Conservation (phyloP, 2,329 filamentous ascomycete genomes). For the Aaosphaeria arxii region DNA sequence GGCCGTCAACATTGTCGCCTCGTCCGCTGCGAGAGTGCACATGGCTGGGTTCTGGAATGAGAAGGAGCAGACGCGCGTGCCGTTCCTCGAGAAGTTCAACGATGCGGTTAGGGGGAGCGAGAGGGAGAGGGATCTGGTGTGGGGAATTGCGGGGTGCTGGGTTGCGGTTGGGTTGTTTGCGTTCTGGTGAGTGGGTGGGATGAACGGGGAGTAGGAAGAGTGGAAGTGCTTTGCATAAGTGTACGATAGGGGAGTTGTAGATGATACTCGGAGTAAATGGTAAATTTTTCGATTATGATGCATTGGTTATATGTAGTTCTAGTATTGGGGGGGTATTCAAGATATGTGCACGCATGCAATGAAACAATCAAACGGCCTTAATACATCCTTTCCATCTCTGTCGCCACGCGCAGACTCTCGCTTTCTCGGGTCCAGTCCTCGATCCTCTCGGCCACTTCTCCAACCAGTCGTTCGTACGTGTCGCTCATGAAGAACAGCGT, state of each 20-base stretch:
- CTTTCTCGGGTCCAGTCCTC: constrained; percentile 69
- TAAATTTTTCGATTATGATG: too few relatives aligned
- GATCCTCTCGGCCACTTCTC: constrained; percentile 66
- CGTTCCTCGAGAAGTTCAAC: constrained; percentile 36
- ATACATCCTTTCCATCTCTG: constrained; percentile 19
- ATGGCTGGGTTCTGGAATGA: background rate
- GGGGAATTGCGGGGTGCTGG: background rate
- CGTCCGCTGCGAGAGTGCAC: constrained; percentile 5
- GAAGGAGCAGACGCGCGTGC: constrained; percentile 26
- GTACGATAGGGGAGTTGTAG: too few relatives aligned
- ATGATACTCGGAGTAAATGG: too few relatives aligned
- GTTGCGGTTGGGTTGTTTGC: background rate
- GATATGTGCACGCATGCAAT: too few relatives aligned
- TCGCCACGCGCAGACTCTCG: constrained; percentile 29
- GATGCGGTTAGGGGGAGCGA: constrained; percentile 24
- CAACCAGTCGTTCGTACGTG: constrained; percentile 74
- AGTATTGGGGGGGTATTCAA: too few relatives aligned
- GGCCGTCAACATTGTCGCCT: background rate
- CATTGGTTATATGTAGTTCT: too few relatives aligned
- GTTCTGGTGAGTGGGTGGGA: background rate
- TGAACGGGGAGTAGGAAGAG: background rate
- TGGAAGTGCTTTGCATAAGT: background rate
- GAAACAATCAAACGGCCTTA: too few relatives aligned
- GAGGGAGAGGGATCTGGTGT: background rate
- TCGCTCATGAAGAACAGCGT: constrained; percentile 72